These are phyloP conservation scores for Mycena sanguinolenta DNA, from an alignment of 768 basidiomycete genomes.

Conservation along the genomic window DNA sequence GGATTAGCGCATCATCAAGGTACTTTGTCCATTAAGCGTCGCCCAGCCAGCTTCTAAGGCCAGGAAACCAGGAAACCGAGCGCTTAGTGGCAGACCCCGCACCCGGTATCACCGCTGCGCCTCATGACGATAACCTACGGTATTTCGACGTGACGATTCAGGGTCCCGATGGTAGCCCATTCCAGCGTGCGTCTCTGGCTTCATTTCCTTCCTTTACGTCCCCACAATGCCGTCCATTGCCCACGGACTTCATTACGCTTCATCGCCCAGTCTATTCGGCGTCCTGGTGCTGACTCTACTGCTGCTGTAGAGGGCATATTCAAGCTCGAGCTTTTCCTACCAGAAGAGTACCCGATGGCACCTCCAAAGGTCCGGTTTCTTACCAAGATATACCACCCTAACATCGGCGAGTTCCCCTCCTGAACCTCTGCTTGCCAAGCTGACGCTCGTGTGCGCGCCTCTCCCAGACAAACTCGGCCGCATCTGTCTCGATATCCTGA, in stretches of 20 bases:
- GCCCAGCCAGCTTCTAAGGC: slow-evolving; percentile 8
- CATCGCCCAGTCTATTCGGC: background rate
- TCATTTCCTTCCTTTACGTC: slow-evolving; percentile 20
- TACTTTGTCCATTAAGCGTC: slow-evolving; percentile 37
- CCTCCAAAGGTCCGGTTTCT: slow-evolving; percentile 98
- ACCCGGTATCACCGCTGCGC: slow-evolving; percentile 94
- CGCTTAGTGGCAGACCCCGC: slow-evolving; percentile 96
- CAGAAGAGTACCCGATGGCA: slow-evolving; percentile 99
- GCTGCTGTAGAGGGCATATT: slow-evolving; percentile 82
- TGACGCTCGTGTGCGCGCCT: slow-evolving; percentile 17
- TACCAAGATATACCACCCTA: slow-evolving; percentile 99
- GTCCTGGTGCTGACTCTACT: background rate
- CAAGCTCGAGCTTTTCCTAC: slow-evolving; percentile 96
- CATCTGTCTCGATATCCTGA: slow-evolving; percentile 98
- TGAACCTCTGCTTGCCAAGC: background rate
- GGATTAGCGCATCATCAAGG: slow-evolving; percentile 67
- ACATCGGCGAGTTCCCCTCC: slow-evolving; percentile 79
- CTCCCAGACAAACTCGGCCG: slow-evolving; percentile 93
- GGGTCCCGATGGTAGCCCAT: slow-evolving; percentile 95
- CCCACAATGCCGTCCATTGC: background rate
- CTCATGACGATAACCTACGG: slow-evolving; percentile 97
- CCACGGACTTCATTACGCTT: background rate
- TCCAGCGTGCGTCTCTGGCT: slow-evolving; percentile 68
- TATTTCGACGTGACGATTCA: slow-evolving; percentile 99
- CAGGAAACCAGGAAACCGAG: slow-evolving; percentile 87